A percentile compares a stretch with the other conserved stretches of the same genome.
These are phyloP conservation scores for Orbilia blumenaviensis DNA, from an alignment of 2,329 filamentous ascomycete genomes.

Conservation along the genomic window DNA sequence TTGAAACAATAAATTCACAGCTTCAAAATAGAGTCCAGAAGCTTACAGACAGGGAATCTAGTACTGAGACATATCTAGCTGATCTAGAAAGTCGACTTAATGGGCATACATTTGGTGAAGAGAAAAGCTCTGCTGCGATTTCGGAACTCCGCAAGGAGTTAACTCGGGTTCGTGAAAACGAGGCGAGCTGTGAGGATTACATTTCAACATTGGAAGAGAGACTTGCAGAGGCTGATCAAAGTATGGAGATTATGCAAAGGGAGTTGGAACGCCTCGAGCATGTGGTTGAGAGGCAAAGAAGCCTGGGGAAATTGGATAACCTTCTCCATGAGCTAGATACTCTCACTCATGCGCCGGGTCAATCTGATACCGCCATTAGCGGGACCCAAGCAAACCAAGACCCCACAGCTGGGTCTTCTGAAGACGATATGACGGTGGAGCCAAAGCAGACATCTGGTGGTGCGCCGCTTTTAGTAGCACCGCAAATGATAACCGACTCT, in stretches of 20 bases:
- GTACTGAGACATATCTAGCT: slow-evolving; percentile 90
- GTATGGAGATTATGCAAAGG: slow-evolving; percentile 94
- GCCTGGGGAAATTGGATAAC: slow-evolving; percentile 91
- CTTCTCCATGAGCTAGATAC: slow-evolving; percentile 89
- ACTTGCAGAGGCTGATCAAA: slow-evolving; percentile 93
- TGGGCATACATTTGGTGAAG: slow-evolving; percentile 87
- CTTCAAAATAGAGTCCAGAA: slow-evolving; percentile 91
- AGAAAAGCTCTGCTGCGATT: slow-evolving; percentile 87
- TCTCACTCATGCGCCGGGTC: slow-evolving; percentile 67
- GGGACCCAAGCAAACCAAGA: background rate
- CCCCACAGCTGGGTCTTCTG: background rate
- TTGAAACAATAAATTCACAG: slow-evolving; percentile 90
- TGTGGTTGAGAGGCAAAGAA: slow-evolving; percentile 92
- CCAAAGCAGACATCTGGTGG: background rate
- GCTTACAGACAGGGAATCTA: slow-evolving; percentile 86
- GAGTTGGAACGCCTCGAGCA: slow-evolving; percentile 94
- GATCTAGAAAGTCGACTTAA: slow-evolving; percentile 91
- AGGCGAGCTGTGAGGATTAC: slow-evolving; percentile 91
- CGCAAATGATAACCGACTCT: background rate
- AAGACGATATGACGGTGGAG: background rate
- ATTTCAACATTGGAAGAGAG: slow-evolving; percentile 96
- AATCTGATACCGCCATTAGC: slow-evolving; percentile 61
- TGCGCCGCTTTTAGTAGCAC: background rate
- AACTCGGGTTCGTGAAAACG: slow-evolving; percentile 84
- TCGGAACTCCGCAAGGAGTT: slow-evolving; percentile 91